phyloP scores from a whole-genome alignment of 768 basidiomycete species.

The Megacollybia marginata region DNA sequence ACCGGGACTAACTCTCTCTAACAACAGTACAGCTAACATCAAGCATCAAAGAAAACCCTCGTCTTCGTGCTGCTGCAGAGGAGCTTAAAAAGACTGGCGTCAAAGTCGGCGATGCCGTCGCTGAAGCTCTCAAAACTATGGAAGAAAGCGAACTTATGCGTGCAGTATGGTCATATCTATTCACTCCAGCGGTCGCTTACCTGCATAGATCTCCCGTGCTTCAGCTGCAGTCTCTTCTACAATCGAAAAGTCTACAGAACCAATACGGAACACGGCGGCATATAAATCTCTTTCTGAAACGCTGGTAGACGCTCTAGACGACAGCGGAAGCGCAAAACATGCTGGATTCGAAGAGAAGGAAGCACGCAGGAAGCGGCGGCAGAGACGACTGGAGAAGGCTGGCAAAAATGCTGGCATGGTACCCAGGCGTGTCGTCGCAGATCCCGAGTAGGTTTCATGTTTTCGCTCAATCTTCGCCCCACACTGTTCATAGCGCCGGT shows the following conservation, averaged over 20 bases:
- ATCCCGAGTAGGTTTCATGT: conserved; percentile 64
- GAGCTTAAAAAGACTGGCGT: conserved; percentile 86
- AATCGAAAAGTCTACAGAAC: conserved; percentile 86
- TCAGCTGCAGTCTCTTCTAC: conserved; percentile 81
- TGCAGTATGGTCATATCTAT: conserved; percentile 43
- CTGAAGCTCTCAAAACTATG: conserved; percentile 85
- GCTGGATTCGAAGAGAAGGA: conserved; percentile 97
- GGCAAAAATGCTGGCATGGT: conserved; percentile 62
- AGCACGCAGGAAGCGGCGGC: conserved; percentile 71
- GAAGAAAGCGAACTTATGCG: conserved; percentile 93
- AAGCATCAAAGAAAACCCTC: conserved; percentile 94
- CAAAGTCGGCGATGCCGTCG: conserved; percentile 90
- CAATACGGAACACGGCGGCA: conserved; percentile 92
- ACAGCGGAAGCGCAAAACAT: conserved; percentile 87
- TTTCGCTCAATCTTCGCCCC: not conserved
- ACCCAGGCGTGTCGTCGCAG: conserved; percentile 48
- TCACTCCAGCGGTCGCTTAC: not conserved
- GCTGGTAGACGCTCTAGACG: conserved; percentile 87
- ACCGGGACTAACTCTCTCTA: not conserved
- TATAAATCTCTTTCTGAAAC: conserved; percentile 91
- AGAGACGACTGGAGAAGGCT: conserved; percentile 76
- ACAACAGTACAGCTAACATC: conserved; percentile 59
- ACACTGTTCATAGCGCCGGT: conserved; percentile 57
- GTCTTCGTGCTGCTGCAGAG: conserved; percentile 85
- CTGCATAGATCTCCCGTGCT: conserved; percentile 68